Conservation (phyloP, 2,329 filamentous ascomycete genomes). For the Diaporthe aspalathi region DNA sequence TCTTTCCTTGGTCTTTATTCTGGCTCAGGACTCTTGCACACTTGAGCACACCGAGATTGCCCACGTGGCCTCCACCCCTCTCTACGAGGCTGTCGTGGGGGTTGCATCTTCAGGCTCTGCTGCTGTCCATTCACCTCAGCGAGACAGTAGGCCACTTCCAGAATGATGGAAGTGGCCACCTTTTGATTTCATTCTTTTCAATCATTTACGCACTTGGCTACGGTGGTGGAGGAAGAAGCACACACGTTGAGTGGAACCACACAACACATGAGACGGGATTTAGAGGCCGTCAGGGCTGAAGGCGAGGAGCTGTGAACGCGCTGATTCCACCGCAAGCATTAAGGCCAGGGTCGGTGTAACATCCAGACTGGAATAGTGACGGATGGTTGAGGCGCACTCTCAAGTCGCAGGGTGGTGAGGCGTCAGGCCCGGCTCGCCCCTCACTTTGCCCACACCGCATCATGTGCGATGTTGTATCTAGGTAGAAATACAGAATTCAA, state of each 20-base stretch:
- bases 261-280: neutral
- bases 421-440: conserved; percentile 11
- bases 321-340: neutral
- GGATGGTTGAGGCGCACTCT: neutral
- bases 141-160: conserved; percentile 19
- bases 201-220: conserved; percentile 34
- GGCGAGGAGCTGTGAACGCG: neutral
- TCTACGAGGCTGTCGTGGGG: conserved; percentile 11
- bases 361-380: conserved; percentile 22
- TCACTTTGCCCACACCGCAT: conserved; percentile 25
- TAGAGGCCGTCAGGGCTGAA: neutral
- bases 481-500: conserved; percentile 39
- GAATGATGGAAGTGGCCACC: conserved; percentile 6
- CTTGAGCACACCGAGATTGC: conserved; percentile 12
- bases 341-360: neutral
- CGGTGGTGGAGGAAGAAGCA: conserved; percentile 10
- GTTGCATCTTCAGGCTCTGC: conserved; percentile 19
- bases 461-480: conserved; percentile 33
- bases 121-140: conserved; percentile 11
- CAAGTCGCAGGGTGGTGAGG: conserved; percentile 6
- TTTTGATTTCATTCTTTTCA: conserved; percentile 33
- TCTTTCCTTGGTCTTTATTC: conserved; percentile 45
- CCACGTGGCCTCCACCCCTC: conserved; percentile 18
- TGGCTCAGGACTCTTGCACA: conserved; percentile 9
- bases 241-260: conserved; percentile 16